phyloP scores from a whole-genome alignment of 2,329 filamentous ascomycete species.

The Cryphonectria radicalis region DNA sequence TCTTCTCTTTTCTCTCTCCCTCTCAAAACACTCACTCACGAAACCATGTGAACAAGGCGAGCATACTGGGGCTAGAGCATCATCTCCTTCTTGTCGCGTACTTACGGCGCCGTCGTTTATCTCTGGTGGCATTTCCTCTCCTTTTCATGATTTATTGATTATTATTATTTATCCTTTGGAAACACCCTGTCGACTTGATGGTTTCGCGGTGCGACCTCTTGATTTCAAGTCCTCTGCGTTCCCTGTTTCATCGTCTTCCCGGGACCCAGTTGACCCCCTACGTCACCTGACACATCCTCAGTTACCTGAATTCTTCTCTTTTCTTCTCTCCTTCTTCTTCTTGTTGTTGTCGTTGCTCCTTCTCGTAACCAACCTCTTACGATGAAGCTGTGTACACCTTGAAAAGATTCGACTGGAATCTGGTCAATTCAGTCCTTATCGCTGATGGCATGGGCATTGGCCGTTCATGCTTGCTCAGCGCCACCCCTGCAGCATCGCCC shows the following conservation, averaged over 20 bases:
- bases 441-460: slow-evolving; percentile 66
- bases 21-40: no score
- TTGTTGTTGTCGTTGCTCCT: not conserved
- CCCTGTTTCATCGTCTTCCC: slow-evolving; percentile 7
- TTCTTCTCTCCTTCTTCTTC: not conserved
- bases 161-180: not conserved
- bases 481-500: not conserved
- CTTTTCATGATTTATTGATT: not conserved
- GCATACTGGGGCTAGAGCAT: not conserved
- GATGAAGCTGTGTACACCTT: not conserved
- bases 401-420: not conserved
- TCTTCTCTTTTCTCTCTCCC: no score
- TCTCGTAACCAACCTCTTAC: not conserved
- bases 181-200: not conserved
- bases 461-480: not conserved
- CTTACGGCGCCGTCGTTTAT: not conserved
- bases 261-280: not conserved
- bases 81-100: not conserved
- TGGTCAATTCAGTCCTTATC: not conserved
- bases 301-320: not conserved
- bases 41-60: not conserved
- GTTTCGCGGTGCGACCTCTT: not conserved
- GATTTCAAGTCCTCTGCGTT: slow-evolving; percentile 5
- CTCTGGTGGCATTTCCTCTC: not conserved
- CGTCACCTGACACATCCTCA: not conserved